phyloP scores from a whole-genome alignment of 352 stramenopile species.

The Pythium inflatum region DNA sequence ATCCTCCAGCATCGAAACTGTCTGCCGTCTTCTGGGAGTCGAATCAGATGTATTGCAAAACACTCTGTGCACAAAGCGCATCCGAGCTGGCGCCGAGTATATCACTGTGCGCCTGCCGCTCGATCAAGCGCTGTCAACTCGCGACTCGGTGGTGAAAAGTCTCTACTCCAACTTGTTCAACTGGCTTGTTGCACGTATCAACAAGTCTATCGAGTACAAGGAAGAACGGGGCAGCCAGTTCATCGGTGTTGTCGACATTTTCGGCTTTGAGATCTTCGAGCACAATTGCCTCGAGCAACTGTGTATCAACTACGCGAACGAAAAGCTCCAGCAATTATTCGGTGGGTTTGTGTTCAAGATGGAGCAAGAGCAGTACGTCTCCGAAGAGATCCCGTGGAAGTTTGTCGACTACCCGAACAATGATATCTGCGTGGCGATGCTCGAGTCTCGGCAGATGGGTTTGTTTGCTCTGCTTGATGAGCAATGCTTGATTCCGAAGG shows the following conservation, averaged over 20 bases:
- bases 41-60: conserved; percentile 56
- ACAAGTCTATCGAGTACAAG: conserved; percentile 88
- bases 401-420: conserved; percentile 91
- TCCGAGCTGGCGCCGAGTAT: conserved; percentile 76
- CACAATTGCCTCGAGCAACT: conserved; percentile 92
- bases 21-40: conserved; percentile 81
- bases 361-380: conserved; percentile 85
- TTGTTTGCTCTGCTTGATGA: conserved; percentile 87
- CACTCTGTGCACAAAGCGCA: conserved; percentile 79
- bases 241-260: conserved; percentile 92
- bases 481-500: conserved; percentile 81
- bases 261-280: conserved; percentile 91
- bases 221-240: conserved; percentile 73
- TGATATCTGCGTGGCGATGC: conserved; percentile 72
- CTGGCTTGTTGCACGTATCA: conserved; percentile 95
- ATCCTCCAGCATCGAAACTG: conserved; percentile 66
- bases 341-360: conserved; percentile 82
- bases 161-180: conserved; percentile 92
- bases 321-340: conserved; percentile 89
- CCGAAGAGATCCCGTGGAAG: conserved; percentile 87
- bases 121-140: conserved; percentile 70
- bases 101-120: conserved; percentile 73
- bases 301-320: conserved; percentile 90
- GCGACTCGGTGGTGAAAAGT: conserved; percentile 87
- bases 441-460: conserved; percentile 76